Evolutionary conservation across 306 rosid genomes (phyloP).

Genomic region (Abrus precatorius): DNA sequence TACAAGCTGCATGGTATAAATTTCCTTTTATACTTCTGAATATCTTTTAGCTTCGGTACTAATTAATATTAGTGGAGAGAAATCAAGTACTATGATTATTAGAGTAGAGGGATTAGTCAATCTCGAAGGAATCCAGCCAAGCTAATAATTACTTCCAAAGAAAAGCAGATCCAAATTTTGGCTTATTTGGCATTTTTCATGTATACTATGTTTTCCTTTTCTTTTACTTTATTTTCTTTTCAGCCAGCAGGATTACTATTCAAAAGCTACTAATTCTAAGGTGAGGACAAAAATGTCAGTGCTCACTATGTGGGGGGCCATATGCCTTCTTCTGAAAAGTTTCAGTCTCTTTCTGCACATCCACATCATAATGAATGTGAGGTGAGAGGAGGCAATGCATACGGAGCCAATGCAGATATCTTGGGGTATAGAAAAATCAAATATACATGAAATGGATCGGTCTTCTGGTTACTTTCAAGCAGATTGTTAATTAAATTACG

Average conservation of each 20-base stretch:
- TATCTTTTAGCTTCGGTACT: neutral
- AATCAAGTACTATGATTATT: neutral
- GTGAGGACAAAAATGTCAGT: conserved; percentile 31
- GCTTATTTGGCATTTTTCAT: conserved; percentile 5
- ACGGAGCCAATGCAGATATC: conserved; percentile 29
- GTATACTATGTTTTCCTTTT: neutral
- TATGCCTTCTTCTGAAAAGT: conserved; percentile 42
- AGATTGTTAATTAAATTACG: neutral
- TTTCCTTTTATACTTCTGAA: neutral
- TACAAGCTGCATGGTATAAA: too few species aligned
- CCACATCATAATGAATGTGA: conserved; percentile 11
- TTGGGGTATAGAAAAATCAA: neutral
- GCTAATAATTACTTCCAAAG: neutral
- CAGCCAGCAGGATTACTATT: neutral
- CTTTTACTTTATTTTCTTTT: neutral
- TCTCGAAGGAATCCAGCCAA: neutral
- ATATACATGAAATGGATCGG: neutral
- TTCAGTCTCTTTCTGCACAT: conserved; percentile 29
- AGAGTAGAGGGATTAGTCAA: conserved; percentile 1
- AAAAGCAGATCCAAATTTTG: neutral
- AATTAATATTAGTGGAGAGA: neutral
- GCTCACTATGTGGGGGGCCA: conserved; percentile 38
- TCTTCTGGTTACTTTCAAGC: neutral
- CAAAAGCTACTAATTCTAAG: neutral
- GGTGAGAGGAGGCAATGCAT: conserved; percentile 13